Evolutionary conservation across 306 rosid species (phyloP).

Genomic region (Vigna angularis): DNA sequence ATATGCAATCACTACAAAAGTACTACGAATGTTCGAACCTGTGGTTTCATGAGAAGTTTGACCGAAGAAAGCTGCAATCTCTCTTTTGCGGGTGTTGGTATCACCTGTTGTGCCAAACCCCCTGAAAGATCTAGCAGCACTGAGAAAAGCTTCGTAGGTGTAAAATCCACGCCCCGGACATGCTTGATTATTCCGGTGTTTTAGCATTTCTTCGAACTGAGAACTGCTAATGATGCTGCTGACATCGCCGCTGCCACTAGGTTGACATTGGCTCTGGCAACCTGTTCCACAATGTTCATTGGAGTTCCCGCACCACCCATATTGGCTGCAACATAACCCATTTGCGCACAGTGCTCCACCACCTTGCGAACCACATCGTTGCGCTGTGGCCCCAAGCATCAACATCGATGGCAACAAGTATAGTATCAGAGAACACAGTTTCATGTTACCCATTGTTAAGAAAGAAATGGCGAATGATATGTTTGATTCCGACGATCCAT

Average conservation of each 20-base stretch:
- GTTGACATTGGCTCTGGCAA: constrained; percentile 61
- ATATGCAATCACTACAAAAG: no score
- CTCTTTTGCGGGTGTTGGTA: constrained; percentile 52
- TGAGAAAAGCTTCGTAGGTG: constrained; percentile 59
- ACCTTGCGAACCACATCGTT: constrained; percentile 62
- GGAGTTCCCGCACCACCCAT: constrained; percentile 55
- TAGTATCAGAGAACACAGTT: constrained; percentile 1
- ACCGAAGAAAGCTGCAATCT: constrained; percentile 75
- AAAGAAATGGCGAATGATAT: background rate
- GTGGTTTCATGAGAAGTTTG: constrained; percentile 86
- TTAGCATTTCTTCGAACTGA: constrained; percentile 55
- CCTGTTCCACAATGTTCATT: constrained; percentile 29
- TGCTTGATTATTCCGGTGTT: constrained; percentile 55
- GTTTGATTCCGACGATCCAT: background rate
- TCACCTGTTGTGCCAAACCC: constrained; percentile 68
- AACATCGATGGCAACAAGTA: background rate
- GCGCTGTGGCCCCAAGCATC: constrained; percentile 35
- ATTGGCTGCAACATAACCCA: constrained; percentile 57
- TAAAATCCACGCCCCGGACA: constrained; percentile 57
- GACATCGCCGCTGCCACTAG: constrained; percentile 3
- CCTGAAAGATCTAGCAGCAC: constrained; percentile 54
- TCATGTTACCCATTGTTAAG: constrained; percentile 27
- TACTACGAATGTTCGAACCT: background rate
- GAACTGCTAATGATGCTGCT: constrained; percentile 32
- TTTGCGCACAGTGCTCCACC: constrained; percentile 53